These are phyloP conservation scores for Lasiodiplodia sp. DNA, from an alignment of 2,329 filamentous ascomycete genomes.

Conservation along the genomic window DNA sequence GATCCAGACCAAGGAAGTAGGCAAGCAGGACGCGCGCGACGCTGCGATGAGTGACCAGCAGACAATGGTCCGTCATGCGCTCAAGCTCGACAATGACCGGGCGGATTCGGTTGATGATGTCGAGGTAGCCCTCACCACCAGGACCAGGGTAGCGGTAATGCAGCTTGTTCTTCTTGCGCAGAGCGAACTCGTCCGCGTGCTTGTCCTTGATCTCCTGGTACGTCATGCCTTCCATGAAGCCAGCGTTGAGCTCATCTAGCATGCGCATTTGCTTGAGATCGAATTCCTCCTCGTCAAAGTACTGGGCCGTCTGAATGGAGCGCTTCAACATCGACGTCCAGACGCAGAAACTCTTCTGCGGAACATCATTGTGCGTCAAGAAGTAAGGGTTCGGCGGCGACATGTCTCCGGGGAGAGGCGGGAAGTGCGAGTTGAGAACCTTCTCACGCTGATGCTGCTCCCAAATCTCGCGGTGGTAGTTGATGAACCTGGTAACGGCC, in stretches of 20 bases:
- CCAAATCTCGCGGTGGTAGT: conserved; percentile 81
- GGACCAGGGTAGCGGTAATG: conserved; percentile 96
- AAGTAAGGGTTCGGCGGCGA: conserved; percentile 95
- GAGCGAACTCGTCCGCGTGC: conserved; percentile 80
- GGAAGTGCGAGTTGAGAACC: conserved; percentile 78
- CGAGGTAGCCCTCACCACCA: conserved; percentile 93
- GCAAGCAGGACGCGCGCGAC: conserved; percentile 91
- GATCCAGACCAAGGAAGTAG: conserved; percentile 92
- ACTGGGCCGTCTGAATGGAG: conserved; percentile 84
- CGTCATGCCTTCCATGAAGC: conserved; percentile 91
- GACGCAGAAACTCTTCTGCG: conserved; percentile 92
- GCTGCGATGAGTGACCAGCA: conserved; percentile 91
- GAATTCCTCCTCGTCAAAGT: conserved; percentile 91
- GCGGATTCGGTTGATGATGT: conserved; percentile 93
- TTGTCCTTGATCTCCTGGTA: conserved; percentile 87
- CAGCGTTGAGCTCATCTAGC: conserved; percentile 95
- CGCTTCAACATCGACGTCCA: conserved; percentile 98
- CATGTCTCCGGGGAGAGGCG: conserved; percentile 88
- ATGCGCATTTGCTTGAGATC: conserved; percentile 98
- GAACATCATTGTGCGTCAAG: conserved; percentile 52
- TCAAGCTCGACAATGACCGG: conserved; percentile 97
- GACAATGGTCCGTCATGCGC: conserved; percentile 92
- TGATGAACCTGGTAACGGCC: conserved; percentile 84
- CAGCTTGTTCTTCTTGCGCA: conserved; percentile 85
- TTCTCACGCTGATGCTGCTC: conserved; percentile 81